Evolutionary conservation across 805 yeast genomes (phyloP).

Genomic region (Lipomyces anomalus): DNA sequence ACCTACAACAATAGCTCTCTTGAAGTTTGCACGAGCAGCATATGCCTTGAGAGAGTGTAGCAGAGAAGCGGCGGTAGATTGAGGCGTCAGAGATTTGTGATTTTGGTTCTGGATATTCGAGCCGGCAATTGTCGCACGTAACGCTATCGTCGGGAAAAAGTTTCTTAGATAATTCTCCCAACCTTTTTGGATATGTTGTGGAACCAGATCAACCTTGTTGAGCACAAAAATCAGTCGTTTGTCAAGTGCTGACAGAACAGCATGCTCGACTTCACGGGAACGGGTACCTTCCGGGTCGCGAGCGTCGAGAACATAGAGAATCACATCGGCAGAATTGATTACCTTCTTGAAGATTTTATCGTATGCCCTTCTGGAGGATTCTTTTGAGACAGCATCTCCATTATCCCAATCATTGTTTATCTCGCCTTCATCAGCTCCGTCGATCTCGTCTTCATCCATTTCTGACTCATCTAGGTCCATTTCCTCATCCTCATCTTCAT

Average conservation of each 20-base stretch:
- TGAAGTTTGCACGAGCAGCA: conserved; percentile 75
- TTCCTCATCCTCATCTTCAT: conserved; percentile 34
- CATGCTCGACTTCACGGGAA: conserved; percentile 84
- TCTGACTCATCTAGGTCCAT: conserved; percentile 29
- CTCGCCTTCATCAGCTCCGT: conserved; percentile 42
- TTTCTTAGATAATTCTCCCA: conserved; percentile 78
- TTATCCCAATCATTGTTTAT: conserved; percentile 39
- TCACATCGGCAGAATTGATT: conserved; percentile 85
- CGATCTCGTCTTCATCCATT: conserved; percentile 38
- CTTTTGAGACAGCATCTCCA: conserved; percentile 35
- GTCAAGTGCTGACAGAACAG: conserved; percentile 57
- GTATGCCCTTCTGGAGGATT: conserved; percentile 60
- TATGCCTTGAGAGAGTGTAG: conserved; percentile 78
- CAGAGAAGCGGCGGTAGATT: conserved; percentile 66
- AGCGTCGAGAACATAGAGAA: conserved; percentile 91
- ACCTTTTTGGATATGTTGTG: conserved; percentile 70
- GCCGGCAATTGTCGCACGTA: conserved; percentile 62
- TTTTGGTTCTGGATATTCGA: conserved; percentile 63
- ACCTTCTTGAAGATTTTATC: conserved; percentile 92
- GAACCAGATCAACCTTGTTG: conserved; percentile 90
- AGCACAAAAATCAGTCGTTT: conserved; percentile 80
- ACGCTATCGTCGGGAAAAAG: conserved; percentile 87
- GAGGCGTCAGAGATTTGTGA: conserved; percentile 60
- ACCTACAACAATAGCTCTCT: conserved; percentile 87
- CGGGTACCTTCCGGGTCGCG: conserved; percentile 96